A percentile compares a stretch with the other conserved stretches of the same genome.
Evolutionary conservation across 768 basidiomycete species (phyloP).

Genomic region (Lyophyllum shimeji): DNA sequence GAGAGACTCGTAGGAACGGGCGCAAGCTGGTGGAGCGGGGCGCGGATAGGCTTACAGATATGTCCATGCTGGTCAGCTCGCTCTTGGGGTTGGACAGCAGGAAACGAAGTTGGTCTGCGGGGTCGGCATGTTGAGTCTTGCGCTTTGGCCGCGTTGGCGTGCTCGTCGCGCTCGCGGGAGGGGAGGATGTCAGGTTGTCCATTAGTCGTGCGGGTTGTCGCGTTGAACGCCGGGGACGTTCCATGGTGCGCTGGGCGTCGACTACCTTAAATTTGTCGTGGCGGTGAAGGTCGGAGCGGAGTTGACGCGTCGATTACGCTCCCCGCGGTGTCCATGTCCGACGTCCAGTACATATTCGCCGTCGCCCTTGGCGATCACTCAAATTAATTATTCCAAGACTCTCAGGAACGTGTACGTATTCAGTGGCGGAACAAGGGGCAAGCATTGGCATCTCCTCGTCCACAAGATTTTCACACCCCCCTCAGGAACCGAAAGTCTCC

Average conservation of each 20-base stretch:
- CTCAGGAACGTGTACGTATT: too few relatives aligned
- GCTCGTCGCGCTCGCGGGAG: background rate
- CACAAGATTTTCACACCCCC: background rate
- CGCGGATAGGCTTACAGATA: constrained; percentile 41
- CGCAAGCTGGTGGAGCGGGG: constrained; percentile 4
- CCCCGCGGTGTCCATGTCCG: background rate
- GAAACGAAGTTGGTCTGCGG: constrained; percentile 10
- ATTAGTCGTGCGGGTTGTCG: constrained; percentile 11
- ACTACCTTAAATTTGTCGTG: background rate
- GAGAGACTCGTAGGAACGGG: constrained; percentile 7
- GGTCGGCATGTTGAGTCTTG: constrained; percentile 10
- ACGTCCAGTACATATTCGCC: too few relatives aligned
- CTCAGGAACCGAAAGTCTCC: too few relatives aligned
- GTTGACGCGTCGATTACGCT: background rate
- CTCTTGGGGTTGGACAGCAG: constrained; percentile 16
- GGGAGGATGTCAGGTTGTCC: background rate
- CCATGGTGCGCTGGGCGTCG: constrained; percentile 6
- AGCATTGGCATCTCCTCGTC: background rate
- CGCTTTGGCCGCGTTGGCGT: constrained; percentile 11
- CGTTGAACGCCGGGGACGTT: constrained; percentile 18
- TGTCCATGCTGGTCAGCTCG: constrained; percentile 33
- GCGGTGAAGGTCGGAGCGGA: background rate
- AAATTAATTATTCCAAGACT: too few relatives aligned
- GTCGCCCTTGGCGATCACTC: too few relatives aligned
- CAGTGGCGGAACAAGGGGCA: too few relatives aligned